Evolutionary conservation across 768 basidiomycete genomes (phyloP), one percentile per base, ranked within the genome.

Genomic region (Suillus spraguei): DNA sequence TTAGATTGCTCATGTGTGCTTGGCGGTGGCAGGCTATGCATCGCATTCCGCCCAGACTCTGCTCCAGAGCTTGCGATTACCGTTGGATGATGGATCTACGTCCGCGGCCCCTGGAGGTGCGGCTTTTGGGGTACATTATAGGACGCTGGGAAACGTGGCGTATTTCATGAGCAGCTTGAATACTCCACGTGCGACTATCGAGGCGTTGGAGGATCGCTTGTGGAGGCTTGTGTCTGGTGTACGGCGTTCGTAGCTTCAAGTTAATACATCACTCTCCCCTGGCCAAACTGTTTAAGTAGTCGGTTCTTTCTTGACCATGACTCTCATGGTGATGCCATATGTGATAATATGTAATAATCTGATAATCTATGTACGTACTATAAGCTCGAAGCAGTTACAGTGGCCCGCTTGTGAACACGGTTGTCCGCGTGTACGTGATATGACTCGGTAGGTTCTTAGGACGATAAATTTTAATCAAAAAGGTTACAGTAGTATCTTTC

Each of bases 131-230:
- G 83, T 98, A 24, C 91, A 99, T 73, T 95, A 84, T 66, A 83
- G 97, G 63, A 95, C 97, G 0, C 77, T 99, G 42, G 97, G 97
- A 0, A 87, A 95, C 70, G 88, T 95, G 10, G 90, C 90, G n/a
- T 97, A 97, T 74, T 92, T 95, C 72, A 96, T 97, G 85, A 88
- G 87, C 7, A 94, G 92, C 74, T 80, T 96, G 46, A 95, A 94
- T 71, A 95, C 91, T 1, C 74, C 77, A 2, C 63, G 80, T 2
- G 68, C 74, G 20, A 82, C 83, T 17, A 80, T 90, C 42, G 83
- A 86, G 62, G 79, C 81, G 20, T 68, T 92, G 9, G 89, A 94
- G 69, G 81, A 86, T 61, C 84, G 81, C 66, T 85, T 94, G 56
- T 85, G 83, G 83, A 67, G 68, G 16, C 72, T 76, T 13, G 55